phyloP scores from a whole-genome alignment of 2,329 filamentous ascomycete species.

The Botrytis paeoniae region DNA sequence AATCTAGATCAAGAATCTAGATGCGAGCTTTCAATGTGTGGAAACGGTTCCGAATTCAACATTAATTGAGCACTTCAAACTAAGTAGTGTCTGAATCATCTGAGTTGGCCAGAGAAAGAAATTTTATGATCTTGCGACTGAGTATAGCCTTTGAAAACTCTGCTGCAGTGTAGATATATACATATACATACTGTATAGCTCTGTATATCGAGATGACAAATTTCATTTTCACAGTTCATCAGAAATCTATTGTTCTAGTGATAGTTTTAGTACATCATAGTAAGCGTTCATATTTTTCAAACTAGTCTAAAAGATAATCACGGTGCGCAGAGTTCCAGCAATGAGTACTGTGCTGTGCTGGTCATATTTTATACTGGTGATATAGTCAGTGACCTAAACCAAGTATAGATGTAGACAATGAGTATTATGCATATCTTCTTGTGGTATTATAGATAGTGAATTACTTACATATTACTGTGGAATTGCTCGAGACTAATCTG shows the following conservation, averaged over 20 bases:
- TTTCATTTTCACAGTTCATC: neutral
- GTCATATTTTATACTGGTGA: neutral
- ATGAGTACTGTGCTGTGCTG: neutral
- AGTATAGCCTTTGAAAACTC: neutral
- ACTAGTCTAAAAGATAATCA: fast-evolving
- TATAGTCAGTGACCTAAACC: fast-evolving
- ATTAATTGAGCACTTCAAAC: neutral
- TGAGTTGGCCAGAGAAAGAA: neutral
- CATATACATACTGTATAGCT: neutral
- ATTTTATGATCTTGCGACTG: neutral
- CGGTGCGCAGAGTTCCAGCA: neutral
- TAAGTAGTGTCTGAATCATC: neutral
- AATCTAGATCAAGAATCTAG: neutral
- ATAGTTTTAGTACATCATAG: neutral
- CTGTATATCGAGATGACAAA: neutral
- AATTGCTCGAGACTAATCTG: neutral
- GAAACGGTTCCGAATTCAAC: fast-evolving
- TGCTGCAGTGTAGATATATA: neutral
- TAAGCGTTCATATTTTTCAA: neutral
- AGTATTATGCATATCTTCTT: neutral
- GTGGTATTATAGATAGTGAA: neutral
- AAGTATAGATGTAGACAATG: neutral
- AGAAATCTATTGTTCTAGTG: neutral
- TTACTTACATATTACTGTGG: neutral
- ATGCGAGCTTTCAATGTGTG: neutral